A percentile compares a stretch with the other conserved stretches of the same genome.
phyloP scores from a whole-genome alignment of 2,329 filamentous ascomycete genomes.

The Xylariales sp. region DNA sequence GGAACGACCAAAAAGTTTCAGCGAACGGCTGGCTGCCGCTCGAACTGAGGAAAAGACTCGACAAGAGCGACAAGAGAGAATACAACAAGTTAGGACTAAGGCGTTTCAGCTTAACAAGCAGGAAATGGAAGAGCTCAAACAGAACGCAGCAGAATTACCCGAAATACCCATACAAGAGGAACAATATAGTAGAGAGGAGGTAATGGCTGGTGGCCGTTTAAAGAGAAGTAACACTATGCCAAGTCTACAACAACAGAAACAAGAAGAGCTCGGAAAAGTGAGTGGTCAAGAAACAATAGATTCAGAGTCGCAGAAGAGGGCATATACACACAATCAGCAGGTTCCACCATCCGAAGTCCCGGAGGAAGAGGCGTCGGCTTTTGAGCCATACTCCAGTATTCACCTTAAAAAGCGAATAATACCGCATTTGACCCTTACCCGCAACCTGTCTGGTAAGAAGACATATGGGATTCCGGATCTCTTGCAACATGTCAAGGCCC shows the following conservation, averaged over 20 bases:
- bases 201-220: slow-evolving; percentile 59
- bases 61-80: slow-evolving; percentile 62
- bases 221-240: slow-evolving; percentile 60
- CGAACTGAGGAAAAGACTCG: slow-evolving; percentile 66
- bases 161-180: slow-evolving; percentile 60
- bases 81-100: slow-evolving; percentile 64
- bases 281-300: slow-evolving; percentile 37
- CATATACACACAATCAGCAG: slow-evolving; percentile 42
- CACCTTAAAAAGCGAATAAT: slow-evolving; percentile 87
- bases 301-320: slow-evolving; percentile 40
- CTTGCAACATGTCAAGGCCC: slow-evolving; percentile 82
- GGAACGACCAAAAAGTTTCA: slow-evolving; percentile 72
- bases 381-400: slow-evolving; percentile 87
- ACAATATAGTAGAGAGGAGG: slow-evolving; percentile 72
- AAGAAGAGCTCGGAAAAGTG: slow-evolving; percentile 34
- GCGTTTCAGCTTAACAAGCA: slow-evolving; percentile 68
- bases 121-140: slow-evolving; percentile 71
- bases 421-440: slow-evolving; percentile 81
- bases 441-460: slow-evolving; percentile 82
- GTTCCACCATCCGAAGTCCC: slow-evolving; percentile 51
- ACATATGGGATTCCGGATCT: slow-evolving; percentile 83
- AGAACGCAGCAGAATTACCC: slow-evolving; percentile 66
- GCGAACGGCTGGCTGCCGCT: slow-evolving; percentile 82
- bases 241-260: slow-evolving; percentile 43
- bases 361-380: slow-evolving; percentile 68